phyloP scores from a whole-genome alignment of 2,329 filamentous ascomycete genomes.

The Byssothecium circinans region DNA sequence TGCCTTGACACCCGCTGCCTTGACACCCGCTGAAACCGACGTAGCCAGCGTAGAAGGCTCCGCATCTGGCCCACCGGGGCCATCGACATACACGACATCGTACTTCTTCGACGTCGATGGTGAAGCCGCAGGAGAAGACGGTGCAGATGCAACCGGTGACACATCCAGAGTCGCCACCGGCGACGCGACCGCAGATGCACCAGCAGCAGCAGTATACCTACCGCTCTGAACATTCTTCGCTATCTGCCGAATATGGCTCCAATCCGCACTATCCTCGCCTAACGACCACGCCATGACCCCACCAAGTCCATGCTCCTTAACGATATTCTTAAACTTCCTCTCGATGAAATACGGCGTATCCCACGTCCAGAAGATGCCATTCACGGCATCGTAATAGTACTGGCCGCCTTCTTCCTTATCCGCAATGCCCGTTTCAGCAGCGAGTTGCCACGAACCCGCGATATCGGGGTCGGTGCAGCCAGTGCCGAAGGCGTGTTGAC shows the following conservation, averaged over 20 bases:
- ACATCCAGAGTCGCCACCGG: too few relatives aligned
- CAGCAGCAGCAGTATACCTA: background rate
- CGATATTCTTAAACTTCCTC: conserved; percentile 64
- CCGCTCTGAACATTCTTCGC: background rate
- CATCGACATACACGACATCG: conserved; percentile 7
- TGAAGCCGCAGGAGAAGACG: too few relatives aligned
- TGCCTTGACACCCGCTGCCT: background rate
- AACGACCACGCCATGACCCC: conserved; percentile 77
- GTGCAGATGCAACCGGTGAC: background rate
- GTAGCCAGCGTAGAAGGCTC: background rate
- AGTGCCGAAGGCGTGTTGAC: conserved; percentile 36
- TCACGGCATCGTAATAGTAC: conserved; percentile 66
- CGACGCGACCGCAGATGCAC: background rate
- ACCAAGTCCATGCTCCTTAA: conserved; percentile 60
- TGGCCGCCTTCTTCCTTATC: conserved; percentile 64
- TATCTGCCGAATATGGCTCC: conserved; percentile 49
- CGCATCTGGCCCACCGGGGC: background rate
- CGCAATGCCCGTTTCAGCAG: conserved; percentile 55
- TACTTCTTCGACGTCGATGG: background rate
- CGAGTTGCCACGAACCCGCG: conserved; percentile 59
- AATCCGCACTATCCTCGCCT: conserved; percentile 62
- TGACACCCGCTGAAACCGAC: background rate
- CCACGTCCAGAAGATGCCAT: conserved; percentile 72
- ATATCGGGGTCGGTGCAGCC: conserved; percentile 55
- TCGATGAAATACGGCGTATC: conserved; percentile 64